A percentile compares a stretch with the other conserved stretches of the same genome.
Evolutionary conservation across 2,329 filamentous ascomycete species (phyloP).

Genomic region (Aspergillus persii): DNA sequence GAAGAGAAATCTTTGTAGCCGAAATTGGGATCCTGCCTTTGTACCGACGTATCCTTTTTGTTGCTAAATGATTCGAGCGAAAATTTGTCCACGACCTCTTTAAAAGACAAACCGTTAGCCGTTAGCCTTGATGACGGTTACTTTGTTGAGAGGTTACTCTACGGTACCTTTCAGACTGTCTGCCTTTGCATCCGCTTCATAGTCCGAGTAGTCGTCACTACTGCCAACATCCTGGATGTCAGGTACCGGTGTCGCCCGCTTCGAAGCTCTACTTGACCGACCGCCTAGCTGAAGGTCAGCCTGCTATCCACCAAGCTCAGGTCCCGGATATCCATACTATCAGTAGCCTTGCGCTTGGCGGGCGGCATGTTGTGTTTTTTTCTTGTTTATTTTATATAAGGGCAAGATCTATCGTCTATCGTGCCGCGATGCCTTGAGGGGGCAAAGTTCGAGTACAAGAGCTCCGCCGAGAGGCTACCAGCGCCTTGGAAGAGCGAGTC

Average conservation of each 20-base stretch:
- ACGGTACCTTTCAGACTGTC: conserved; percentile 47
- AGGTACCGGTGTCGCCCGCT: conserved; percentile 48
- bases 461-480: conserved; percentile 18
- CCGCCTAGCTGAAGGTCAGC: conserved; percentile 41
- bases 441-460: conserved; percentile 7
- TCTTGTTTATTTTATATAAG: conserved; percentile 1
- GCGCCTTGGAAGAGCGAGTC: conserved; percentile 16
- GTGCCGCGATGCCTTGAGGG: conserved; percentile 1
- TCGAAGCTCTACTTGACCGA: conserved; percentile 47
- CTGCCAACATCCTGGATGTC: conserved; percentile 48
- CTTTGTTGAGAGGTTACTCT: conserved; percentile 11
- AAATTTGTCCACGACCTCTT: conserved; percentile 53
- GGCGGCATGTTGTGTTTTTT: conserved; percentile 53
- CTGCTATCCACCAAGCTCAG: conserved; percentile 16
- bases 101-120: conserved; percentile 6
- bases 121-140: conserved; percentile 21
- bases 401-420: conserved; percentile 18
- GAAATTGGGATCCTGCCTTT: conserved; percentile 54
- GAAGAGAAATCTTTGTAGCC: conserved; percentile 76
- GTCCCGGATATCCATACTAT: conserved; percentile 42
- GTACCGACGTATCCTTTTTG: conserved; percentile 40
- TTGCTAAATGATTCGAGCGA: conserved; percentile 52
- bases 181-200: conserved; percentile 49
- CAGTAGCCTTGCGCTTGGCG: conserved; percentile 66
- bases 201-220: conserved; percentile 58